A percentile compares a stretch with the other conserved stretches of the same genome.
Evolutionary conservation across 1,139 yeast species (phyloP).

Genomic region (Zygoascus sp.): DNA sequence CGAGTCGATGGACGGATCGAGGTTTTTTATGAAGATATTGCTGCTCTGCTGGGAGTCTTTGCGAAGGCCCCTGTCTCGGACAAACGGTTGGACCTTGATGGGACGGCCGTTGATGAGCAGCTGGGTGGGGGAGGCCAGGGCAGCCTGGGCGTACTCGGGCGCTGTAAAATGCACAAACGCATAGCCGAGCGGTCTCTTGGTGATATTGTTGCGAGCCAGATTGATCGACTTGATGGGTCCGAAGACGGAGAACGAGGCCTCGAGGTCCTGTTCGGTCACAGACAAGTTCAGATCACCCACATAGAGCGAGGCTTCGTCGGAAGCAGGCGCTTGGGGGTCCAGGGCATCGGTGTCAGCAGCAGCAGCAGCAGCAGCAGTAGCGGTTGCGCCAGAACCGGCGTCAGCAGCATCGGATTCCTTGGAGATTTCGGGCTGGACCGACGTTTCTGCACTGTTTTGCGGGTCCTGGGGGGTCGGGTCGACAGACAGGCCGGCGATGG

Average conservation of each 20-base stretch:
- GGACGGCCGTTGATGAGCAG: conserved; percentile 78
- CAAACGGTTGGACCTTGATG: conserved; percentile 92
- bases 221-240: conserved; percentile 85
- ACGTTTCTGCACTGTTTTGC: too few species aligned
- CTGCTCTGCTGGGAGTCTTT: conserved; percentile 36
- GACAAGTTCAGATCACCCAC: conserved; percentile 86
- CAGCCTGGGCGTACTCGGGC: conserved; percentile 74
- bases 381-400: background rate
- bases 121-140: conserved; percentile 78
- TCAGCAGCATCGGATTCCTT: background rate
- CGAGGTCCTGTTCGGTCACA: conserved; percentile 78
- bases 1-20: conserved; percentile 66
- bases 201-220: conserved; percentile 85
- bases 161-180: conserved; percentile 87
- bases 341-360: background rate
- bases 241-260: conserved; percentile 76
- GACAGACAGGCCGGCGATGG: background rate
- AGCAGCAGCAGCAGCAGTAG: background rate
- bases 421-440: too few species aligned
- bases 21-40: conserved; percentile 38
- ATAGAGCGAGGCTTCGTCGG: conserved; percentile 41
- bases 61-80: conserved; percentile 81
- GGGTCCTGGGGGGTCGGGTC: background rate
- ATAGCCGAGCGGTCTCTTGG: conserved; percentile 85
- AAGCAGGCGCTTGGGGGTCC: background rate